Conservation (phyloP, 371 early-diverging fungal species). For the Rhizopus sp. region DNA sequence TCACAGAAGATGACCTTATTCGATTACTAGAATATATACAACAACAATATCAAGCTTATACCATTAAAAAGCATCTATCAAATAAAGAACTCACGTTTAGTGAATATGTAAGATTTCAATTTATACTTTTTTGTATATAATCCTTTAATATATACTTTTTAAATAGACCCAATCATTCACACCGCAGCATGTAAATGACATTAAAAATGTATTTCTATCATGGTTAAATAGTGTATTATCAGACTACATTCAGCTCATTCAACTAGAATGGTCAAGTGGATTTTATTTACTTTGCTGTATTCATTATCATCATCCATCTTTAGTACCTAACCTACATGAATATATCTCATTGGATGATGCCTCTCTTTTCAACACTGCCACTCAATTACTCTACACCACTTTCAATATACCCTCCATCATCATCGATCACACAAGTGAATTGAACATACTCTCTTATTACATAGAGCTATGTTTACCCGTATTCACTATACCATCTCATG, state of each 20-base stretch:
- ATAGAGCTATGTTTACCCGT: constrained; percentile 4
- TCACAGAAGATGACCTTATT: constrained; percentile 18
- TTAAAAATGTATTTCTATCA: constrained; percentile 51
- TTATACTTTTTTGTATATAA: constrained; percentile 2
- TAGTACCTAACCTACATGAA: constrained; percentile 55
- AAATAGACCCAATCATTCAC: constrained; percentile 29
- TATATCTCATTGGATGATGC: constrained; percentile 15
- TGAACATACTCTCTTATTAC: constrained; percentile 2
- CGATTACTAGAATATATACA: constrained; percentile 35
- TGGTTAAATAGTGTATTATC: constrained; percentile 65
- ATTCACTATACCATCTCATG: constrained; percentile 11
- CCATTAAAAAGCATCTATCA: constrained; percentile 22
- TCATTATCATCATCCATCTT: constrained; percentile 62
- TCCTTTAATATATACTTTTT: not conserved
- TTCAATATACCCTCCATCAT: constrained; percentile 28
- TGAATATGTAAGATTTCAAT: constrained; percentile 30
- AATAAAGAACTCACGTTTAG: constrained; percentile 32
- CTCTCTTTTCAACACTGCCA: constrained; percentile 13
- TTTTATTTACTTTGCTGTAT: constrained; percentile 64
- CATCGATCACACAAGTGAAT: constrained; percentile 9
- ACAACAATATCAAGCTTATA: constrained; percentile 36
- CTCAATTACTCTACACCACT: constrained; percentile 23
- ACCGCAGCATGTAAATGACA: constrained; percentile 34
- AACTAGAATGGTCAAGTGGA: constrained; percentile 64
- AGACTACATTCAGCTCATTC: constrained; percentile 59